Evolutionary conservation across 31 red algal species (phyloP), one percentile per base, ranked within the genome.

Genomic region (Porphyra umbilicalis): DNA sequence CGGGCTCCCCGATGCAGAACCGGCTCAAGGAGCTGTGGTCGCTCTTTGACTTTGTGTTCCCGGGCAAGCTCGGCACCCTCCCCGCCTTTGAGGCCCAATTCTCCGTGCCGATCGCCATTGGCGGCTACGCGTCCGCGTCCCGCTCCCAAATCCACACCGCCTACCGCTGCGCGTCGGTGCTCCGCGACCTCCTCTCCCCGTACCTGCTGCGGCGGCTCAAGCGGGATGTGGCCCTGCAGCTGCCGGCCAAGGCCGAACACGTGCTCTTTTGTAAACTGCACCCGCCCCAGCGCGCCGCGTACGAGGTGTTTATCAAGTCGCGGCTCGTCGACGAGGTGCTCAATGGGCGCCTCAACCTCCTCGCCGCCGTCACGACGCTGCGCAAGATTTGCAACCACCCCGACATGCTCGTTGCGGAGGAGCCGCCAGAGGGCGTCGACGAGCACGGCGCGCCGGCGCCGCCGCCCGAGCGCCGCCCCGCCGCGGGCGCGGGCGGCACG

Each of bases 341-440:
- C 35, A 81, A 76, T 20, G 94, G 97, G 32, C 83, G 88, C 31
- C 75, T 94, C n/a, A 99, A 99, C 80, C 80, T 96, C n/a, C 76
- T 99, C 8, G 91, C 95, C 32, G 91, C 94, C 33, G 88, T 97
- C 32, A 94, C 93, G 78, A 90, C 91, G 38, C 86, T 99, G 35
- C 94, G 97, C 32, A 96, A 99, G 76, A 96, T 99, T 38, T 99
- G 97, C 79, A 96, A 99, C 86, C 97, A 99, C 84, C 81, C 83
- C 9, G 91, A 98, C 80, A 90, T 96, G 38, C 78, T 85, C 4
- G 15, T 32, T 0, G 35, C 9, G 35, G 39, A n/a, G 74, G 83
- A 85, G 15, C 31, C 76, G 2, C 37, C 57, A 1, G 36, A 80
- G 9, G 57, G 13, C 6, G 57, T 18, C 57, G 57, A 16, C 20